Evolutionary conservation across 352 stramenopile species (phyloP), one percentile per base, ranked within the genome.

Genomic region (Phytophthora hibernalis): DNA sequence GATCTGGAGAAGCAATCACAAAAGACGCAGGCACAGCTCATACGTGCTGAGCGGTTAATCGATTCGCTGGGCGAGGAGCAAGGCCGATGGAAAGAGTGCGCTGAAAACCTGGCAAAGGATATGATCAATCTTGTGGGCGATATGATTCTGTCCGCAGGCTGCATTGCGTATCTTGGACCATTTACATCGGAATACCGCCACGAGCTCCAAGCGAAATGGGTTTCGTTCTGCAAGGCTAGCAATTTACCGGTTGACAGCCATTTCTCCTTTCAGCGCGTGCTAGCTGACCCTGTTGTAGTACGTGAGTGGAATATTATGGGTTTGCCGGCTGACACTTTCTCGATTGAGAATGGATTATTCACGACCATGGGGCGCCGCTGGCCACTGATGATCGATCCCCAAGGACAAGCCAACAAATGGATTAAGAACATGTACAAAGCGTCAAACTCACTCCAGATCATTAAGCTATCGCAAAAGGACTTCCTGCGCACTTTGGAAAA

Each of bases 381-480:
- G 93, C 93, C 94, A 10, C 79, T 98, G 10, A 97, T 98, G 90
- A 98, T 98, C 57, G 94, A 98, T 53, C 94, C 94, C 1, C 93
- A 98, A 61, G 91, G 91, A 21, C 94, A 98, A 71, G 94, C 90
- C 6, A 98, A 98, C 74, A 94, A 96, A 65, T 98, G 93, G 94
- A 92, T 98, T 55, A 93, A 95, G 38, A 96, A 97, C 63, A 97
- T 97, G 87, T 97, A 94, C 73, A 97, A 92, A 67, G 68, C 74
- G 0, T 57, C 65, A 18, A 65, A 77, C 13, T 68, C 83, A 9
- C 74, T 98, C 8, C 91, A 98, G 65, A 89, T 98, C 42, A 96
- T 98, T 54, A 98, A 98, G 67, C 74, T 98, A 10, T 91, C 77
- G 3, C 90, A 98, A 52, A 95, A 95, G 43, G 91, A 98, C 61